Conservation (phyloP, 1,284 basidiomycete genomes). For the Stygiomarasmius scandens region DNA sequence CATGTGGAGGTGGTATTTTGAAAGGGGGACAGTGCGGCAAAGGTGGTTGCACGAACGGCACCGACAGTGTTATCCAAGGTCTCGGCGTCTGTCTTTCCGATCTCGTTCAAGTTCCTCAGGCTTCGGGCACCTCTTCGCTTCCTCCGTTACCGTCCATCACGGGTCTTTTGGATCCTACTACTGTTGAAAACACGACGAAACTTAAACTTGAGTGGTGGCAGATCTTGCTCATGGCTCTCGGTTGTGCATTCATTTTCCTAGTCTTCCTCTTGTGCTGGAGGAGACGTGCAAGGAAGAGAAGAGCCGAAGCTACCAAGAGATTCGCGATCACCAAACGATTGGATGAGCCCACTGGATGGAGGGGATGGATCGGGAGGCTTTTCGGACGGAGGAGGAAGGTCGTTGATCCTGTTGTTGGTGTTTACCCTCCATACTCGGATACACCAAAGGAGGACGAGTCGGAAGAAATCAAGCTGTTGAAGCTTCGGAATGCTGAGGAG, state of each 20-base stretch:
- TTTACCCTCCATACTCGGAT: conserved; percentile 7
- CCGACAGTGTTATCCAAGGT: conserved; percentile 55
- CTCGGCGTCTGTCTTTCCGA: conserved; percentile 79
- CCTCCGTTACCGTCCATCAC: conserved; percentile 58
- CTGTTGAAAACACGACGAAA: conserved; percentile 28
- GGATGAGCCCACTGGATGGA: conserved; percentile 56
- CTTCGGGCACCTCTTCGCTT: conserved; percentile 47
- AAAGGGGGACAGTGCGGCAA: conserved; percentile 64
- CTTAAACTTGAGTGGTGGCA: conserved; percentile 70
- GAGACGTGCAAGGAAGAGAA: conserved; percentile 64
- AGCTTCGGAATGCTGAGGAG: conserved; percentile 50
- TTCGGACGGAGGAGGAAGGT: conserved; percentile 42
- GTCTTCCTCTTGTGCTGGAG: conserved; percentile 68
- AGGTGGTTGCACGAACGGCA: conserved; percentile 54
- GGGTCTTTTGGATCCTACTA: conserved; percentile 51
- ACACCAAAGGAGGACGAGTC: conserved; percentile 42
- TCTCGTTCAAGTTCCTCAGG: conserved; percentile 57
- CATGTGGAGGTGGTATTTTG: conserved; percentile 66
- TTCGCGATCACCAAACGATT: conserved; percentile 67
- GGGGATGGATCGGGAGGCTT: conserved; percentile 51
- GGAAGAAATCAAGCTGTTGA: conserved; percentile 31
- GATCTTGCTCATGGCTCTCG: conserved; percentile 78
- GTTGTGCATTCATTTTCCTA: conserved; percentile 77
- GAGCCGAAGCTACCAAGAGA: conserved; percentile 62
- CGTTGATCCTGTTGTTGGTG: conserved; percentile 34